A percentile compares a stretch with the other conserved stretches of the same genome.
Conservation (phyloP, 2,329 filamentous ascomycete genomes). For the Bipolaris cookei region DNA sequence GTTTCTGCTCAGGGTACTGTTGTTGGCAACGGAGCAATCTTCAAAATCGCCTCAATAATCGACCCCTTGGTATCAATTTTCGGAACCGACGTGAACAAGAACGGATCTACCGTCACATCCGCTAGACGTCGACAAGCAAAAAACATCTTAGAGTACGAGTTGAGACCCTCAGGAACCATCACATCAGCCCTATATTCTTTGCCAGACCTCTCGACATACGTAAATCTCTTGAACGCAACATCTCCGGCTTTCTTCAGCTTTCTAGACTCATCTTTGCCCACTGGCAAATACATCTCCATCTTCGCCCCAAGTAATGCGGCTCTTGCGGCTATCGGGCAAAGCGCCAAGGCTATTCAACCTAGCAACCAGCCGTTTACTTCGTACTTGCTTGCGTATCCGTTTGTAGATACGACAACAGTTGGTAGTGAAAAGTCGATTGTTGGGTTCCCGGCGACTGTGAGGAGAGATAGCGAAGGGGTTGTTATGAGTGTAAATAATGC, state of each 20-base stretch:
- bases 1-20: background rate
- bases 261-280: background rate
- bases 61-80: background rate
- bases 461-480: background rate
- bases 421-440: background rate
- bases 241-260: background rate
- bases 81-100: background rate
- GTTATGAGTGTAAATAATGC: slow-evolving; percentile 2
- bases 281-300: background rate
- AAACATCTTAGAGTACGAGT: background rate
- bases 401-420: background rate
- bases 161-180: background rate
- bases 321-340: background rate
- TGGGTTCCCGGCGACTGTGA: background rate
- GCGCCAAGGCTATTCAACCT: background rate
- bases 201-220: background rate
- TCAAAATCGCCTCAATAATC: slow-evolving; percentile 2
- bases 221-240: background rate
- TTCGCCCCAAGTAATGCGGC: background rate
- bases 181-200: background rate
- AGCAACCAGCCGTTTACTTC: background rate
- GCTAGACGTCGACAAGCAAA: background rate
- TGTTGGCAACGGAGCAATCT: slow-evolving; percentile 3
- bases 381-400: background rate
- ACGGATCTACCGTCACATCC: background rate